Evolutionary conservation across 768 basidiomycete genomes (phyloP).

Genomic region (Amanita rubescens): DNA sequence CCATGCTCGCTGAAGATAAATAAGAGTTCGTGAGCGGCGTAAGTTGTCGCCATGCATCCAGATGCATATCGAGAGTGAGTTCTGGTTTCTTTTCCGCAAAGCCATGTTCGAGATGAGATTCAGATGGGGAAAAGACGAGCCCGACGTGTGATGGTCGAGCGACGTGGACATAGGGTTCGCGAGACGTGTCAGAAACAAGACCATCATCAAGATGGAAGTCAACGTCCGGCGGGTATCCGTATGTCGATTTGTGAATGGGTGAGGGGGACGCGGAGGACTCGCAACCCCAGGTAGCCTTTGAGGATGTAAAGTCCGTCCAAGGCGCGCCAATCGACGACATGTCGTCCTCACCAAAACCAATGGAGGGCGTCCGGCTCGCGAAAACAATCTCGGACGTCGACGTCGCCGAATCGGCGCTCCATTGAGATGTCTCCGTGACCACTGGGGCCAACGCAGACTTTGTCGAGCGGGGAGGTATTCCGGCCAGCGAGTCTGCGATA

Average conservation of each 20-base stretch:
- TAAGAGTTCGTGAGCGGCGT: constrained; percentile 1
- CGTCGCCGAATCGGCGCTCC: constrained; percentile 8
- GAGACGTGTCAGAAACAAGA: background rate
- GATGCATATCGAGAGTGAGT: constrained; percentile 6
- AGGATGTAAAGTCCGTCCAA: constrained; percentile 7
- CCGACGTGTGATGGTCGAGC: background rate
- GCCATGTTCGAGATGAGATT: background rate
- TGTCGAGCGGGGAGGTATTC: constrained; percentile 5
- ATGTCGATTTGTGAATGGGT: background rate
- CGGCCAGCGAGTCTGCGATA: constrained; percentile 4
- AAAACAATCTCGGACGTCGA: constrained; percentile 7
- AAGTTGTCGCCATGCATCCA: constrained; percentile 4
- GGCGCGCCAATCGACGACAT: constrained; percentile 1
- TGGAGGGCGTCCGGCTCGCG: background rate
- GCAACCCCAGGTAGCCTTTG: constrained; percentile 7
- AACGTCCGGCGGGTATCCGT: background rate
- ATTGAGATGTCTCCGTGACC: constrained; percentile 4
- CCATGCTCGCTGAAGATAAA: constrained; percentile 3
- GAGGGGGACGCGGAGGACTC: constrained; percentile 5
- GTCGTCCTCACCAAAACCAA: background rate
- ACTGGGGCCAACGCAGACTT: constrained; percentile 3
- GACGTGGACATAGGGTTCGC: constrained; percentile 3
- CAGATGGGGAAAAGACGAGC: background rate
- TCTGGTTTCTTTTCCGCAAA: background rate
- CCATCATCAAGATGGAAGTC: background rate